Conservation (phyloP, 2,329 filamentous ascomycete species). For the Leptosphaerulina australis region DNA sequence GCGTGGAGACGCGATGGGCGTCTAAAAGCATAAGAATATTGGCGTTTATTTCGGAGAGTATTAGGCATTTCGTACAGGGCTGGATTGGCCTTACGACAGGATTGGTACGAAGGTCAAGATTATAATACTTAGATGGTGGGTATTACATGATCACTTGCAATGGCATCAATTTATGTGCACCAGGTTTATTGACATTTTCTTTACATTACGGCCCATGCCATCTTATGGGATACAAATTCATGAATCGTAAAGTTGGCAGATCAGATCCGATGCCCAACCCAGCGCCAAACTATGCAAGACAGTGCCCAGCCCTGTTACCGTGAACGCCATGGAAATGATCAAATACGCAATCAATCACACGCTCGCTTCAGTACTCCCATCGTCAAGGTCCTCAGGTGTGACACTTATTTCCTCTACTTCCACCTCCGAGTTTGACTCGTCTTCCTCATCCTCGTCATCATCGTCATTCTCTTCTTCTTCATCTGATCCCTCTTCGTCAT, state of each 20-base stretch:
- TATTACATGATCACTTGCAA: not conserved
- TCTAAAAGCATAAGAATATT: not conserved
- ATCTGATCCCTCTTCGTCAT: slow-evolving; percentile 44
- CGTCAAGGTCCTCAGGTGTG: slow-evolving; percentile 18
- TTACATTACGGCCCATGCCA: not conserved
- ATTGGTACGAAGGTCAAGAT: not conserved
- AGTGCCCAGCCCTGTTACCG: not conserved
- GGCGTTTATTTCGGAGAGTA: not conserved
- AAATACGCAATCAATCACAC: not conserved
- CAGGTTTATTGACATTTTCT: not conserved
- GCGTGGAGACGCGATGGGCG: not conserved
- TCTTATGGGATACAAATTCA: not conserved
- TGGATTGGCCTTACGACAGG: not conserved
- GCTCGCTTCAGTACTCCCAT: slow-evolving; percentile 21
- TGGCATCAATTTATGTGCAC: not conserved
- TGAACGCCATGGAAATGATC: slow-evolving; percentile 3
- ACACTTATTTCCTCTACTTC: not conserved
- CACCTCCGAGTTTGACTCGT: slow-evolving; percentile 23
- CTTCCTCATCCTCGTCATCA: slow-evolving; percentile 47
- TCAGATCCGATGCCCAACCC: not conserved
- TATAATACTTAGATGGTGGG: not conserved
- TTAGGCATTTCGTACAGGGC: not conserved
- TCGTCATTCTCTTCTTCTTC: slow-evolving; percentile 26
- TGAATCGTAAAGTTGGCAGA: no score
- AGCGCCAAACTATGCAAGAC: slow-evolving; percentile 17